Percentiles rank a stretch among this genome's conserved stretches.
Conservation (phyloP, 2,329 filamentous ascomycete species). For the Trichoderma asperellum region DNA sequence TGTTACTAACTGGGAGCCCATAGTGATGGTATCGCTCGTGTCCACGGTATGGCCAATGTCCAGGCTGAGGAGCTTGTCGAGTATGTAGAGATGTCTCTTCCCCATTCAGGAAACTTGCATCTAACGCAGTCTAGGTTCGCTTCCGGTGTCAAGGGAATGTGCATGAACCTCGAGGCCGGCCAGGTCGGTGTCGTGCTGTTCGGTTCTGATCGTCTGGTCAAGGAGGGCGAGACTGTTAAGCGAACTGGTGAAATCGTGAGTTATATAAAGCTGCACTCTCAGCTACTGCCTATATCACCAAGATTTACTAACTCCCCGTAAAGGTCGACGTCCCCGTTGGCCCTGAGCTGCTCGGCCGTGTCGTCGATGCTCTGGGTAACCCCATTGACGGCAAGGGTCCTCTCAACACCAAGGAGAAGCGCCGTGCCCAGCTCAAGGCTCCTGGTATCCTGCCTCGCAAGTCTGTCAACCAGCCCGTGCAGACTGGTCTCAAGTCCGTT, state of each 20-base stretch:
- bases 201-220: conserved; percentile 99
- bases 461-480: conserved; percentile 97
- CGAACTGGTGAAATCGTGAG: conserved; percentile 98
- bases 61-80: conserved; percentile 99
- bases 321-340: conserved; percentile 98
- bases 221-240: conserved; percentile 99
- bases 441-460: conserved; percentile 95
- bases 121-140: conserved; percentile 73
- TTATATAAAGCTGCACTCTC: conserved; percentile 35
- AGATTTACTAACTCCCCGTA: conserved; percentile 34
- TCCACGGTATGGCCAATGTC: conserved; percentile 99
- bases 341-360: conserved; percentile 90
- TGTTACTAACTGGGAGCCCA: conserved; percentile 41
- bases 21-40: conserved; percentile 99
- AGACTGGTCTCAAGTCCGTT: conserved; percentile 99
- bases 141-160: conserved; percentile 99
- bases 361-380: conserved; percentile 97
- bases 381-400: conserved; percentile 99
- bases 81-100: conserved; percentile 61
- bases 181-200: conserved; percentile 99
- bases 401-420: conserved; percentile 85
- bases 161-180: conserved; percentile 99
- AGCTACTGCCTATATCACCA: neutral
- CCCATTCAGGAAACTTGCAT: conserved; percentile 14
- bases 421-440: conserved; percentile 98